A percentile compares a stretch with the other conserved stretches of the same genome.
Conservation (phyloP, 1,139 yeast species). For the Diutina sp. region DNA sequence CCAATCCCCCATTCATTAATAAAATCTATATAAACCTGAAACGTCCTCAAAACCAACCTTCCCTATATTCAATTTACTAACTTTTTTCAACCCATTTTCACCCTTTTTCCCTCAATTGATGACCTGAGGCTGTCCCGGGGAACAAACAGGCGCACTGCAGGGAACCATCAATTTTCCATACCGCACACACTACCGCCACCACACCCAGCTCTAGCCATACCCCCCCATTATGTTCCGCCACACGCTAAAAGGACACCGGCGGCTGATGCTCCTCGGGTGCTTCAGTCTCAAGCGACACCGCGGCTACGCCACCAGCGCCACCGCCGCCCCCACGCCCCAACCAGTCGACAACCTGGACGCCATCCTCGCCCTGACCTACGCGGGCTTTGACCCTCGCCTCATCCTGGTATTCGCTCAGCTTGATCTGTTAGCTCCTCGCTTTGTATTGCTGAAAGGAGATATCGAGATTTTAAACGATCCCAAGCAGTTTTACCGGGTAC, state of each 20-base stretch:
- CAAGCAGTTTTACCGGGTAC: slow-evolving; percentile 46
- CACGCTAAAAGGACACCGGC: neutral
- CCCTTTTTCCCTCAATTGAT: too few relatives aligned
- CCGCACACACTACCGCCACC: neutral
- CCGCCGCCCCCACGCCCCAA: neutral
- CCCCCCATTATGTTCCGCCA: neutral
- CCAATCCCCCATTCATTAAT: neutral
- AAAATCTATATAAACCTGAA: too few relatives aligned
- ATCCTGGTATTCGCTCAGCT: slow-evolving; percentile 34
- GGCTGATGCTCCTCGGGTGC: slow-evolving; percentile 1
- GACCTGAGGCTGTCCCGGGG: too few relatives aligned
- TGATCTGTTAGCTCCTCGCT: slow-evolving; percentile 60
- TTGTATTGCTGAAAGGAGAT: slow-evolving; percentile 44
- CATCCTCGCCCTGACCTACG: neutral
- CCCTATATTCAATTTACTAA: too few relatives aligned
- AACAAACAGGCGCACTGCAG: too few relatives aligned
- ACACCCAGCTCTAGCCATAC: neutral
- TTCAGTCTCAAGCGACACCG: neutral
- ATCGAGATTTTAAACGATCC: slow-evolving; percentile 60
- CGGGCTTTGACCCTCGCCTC: slow-evolving; percentile 1
- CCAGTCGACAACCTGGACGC: neutral
- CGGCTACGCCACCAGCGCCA: neutral
- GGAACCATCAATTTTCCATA: neutral
- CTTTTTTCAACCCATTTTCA: too few relatives aligned
- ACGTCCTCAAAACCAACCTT: too few relatives aligned